Evolutionary conservation across 176 grass and related monocot species (phyloP), one percentile per base, ranked within the genome.

Genomic region (Hsuehochloa calcarea): DNA sequence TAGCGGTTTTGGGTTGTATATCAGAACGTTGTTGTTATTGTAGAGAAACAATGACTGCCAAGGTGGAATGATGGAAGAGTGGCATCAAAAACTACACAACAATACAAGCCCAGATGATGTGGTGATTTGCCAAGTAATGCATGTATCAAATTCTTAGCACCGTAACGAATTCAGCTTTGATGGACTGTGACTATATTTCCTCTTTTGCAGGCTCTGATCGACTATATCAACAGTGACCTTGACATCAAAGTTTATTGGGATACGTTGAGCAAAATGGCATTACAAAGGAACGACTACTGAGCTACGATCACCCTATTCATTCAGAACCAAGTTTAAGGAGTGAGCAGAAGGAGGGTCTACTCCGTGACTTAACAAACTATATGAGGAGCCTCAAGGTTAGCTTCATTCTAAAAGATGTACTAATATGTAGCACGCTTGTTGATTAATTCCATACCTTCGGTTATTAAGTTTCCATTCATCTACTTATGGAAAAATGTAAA

Each of bases 51-150:
- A 94, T 90, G 55, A 91, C 26, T 97, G 92, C 87, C 93, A 93
- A 82, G 95, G 95, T 90, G 95, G 87, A 78, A 93, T 97, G 92
- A 94, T 97, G 90, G 95, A 97, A 79, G 95, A 97, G 82, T 97
- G 95, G 95, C 95, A 97, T 81, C 92, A 97, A 72, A 97, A 97
- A 87, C 83, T 97, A 25, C 95, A 97, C 84, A 97, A 97, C 71
- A 97, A 97, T 81, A 97, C 95, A 68, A 97, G 95, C 85, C 95
- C 95, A 83, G 95, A 97, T 88, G 95, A 97, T 86, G 90, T 94
- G 35, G 87, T 94, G 72, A 97, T 97, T 49, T 97, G 95, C 85
- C 95, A 97, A 87, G 95, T 97, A 88, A 43, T 87, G 62, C 68
- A 74, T 80, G 27, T 70, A 60, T 65, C 64, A n/a, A 65, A 46